Base-by-base conservation (phyloP, 2,329 filamentous ascomycete species). In the Colletotrichum lupini region DNA sequence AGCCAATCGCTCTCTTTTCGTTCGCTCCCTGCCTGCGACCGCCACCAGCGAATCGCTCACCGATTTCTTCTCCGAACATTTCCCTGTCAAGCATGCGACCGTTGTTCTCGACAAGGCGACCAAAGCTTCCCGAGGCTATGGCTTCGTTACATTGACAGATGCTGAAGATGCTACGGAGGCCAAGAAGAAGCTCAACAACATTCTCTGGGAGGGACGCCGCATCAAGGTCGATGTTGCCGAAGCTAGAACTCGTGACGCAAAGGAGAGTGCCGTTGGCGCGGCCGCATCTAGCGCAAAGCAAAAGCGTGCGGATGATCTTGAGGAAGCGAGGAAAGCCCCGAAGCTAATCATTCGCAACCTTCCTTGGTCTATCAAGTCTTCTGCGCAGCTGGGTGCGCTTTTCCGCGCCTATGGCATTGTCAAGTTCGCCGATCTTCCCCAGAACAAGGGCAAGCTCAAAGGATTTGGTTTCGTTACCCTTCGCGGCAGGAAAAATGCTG, bases 141-240 rank as follows among this genome's bases (percentile, higher is more conserved):
- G 97, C 66, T 99, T 99, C 83, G 96, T 99, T 70, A 98, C 97
- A 2, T 97, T 99, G 79, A 94, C 95, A 77, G 97, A 99, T 80
- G 90, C 93, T 35, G 95, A 98, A 76, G 97, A 99, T 85, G 95
- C 96, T 14, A 86, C 92, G 76, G 90, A 92, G 75, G 97, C 97
- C 22, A 90, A 94, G 80, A 90, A 92, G 70, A 93, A 97, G 81
- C 90, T 98, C 79, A 91, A 98, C 82, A 94, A 94, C 75, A 88
- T 93, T 58, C 85, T 91, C 30, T 90, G 98, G 77, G 90, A 95
- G 62, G 96, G 95, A 24, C 92, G 93, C 77, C 94, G 93, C 76
- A 92, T 99, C 78, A 92, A 92, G 72, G 90, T 98, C 67, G 97
- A 99, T 77, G 87, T 97, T 80, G 97, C 97, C 46, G 93, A 98